Evolutionary conservation across 2,329 filamentous ascomycete genomes (phyloP), one percentile per base, ranked within the genome.

Genomic region (Endoconidiophora polonica): DNA sequence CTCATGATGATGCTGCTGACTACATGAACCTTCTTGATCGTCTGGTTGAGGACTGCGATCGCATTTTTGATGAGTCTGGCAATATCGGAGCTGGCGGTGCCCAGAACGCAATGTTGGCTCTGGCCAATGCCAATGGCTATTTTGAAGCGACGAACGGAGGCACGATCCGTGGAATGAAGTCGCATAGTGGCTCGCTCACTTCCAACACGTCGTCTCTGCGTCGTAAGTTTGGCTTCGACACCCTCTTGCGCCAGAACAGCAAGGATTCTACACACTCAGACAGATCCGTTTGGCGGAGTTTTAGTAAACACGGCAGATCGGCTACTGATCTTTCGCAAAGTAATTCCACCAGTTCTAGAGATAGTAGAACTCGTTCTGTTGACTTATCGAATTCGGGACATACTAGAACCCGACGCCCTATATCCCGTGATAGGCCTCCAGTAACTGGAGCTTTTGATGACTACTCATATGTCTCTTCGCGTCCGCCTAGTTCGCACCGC

Each of bases 1-100:
- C 48, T n/a, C 40, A 51, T 14, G 47, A 48, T 24, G 78, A 81
- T 54, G 79, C 87, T 1, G 79, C 85, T 53, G 76, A 87, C 55
- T 91, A 90, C 61, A 88, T 95, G 57, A 91, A 90, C 50, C 68
- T 95, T 12, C 70, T 95, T 43, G 88, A 95, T 64, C 79, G 86
- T 18, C 73, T 95, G 20, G 86, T 95, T 0, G 85, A 94, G 55
- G 88, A 94, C 59, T 86, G 84, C 55, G 86, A 94, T 50, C 77
- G 79, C 26, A 79, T 95, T n/a, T 94, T 94, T 58, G 83, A 87
- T 48, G 79, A 84, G 53, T 46, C 54, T 7, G 54, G 53, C 20
- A 53, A 53, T 23, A 46, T 53, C 10, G 44, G 52, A 36, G 47
- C 47, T 45, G 52, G 47, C 12, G 52, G 52, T 23, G 52, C 44